Evolutionary conservation across 78 protist genomes (phyloP).

Genomic region (Dictyostelium brefeldianum): DNA sequence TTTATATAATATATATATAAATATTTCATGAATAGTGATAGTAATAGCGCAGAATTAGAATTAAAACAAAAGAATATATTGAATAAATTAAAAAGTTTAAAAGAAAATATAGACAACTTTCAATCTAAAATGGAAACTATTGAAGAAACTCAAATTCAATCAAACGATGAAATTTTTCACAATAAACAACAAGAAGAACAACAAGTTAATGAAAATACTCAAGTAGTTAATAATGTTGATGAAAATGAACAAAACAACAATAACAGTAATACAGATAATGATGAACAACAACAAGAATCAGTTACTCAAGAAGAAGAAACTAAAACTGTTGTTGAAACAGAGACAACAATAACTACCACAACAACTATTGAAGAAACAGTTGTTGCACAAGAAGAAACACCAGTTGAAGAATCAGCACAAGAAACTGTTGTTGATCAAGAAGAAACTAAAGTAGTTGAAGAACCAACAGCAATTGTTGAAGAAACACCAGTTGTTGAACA

Average conservation of each 20-base stretch:
- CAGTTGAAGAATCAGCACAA: background rate
- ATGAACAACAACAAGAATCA: background rate
- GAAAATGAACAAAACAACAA: background rate
- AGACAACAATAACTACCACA: background rate
- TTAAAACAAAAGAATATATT: slow-evolving; percentile 2
- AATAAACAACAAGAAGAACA: background rate
- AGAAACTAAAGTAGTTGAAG: slow-evolving; percentile 21
- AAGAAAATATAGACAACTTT: background rate
- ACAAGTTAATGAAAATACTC: background rate
- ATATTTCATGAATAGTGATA: background rate
- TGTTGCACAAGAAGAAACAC: background rate
- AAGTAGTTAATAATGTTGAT: background rate
- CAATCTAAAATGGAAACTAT: slow-evolving; percentile 31
- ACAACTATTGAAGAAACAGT: background rate
- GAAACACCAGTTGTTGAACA: slow-evolving; percentile 1
- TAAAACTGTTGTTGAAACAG: too few relatives aligned
- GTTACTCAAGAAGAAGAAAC: background rate
- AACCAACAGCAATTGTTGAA: slow-evolving; percentile 36
- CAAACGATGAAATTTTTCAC: background rate
- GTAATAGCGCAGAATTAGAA: background rate
- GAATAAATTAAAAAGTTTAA: background rate
- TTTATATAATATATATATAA: too few relatives aligned
- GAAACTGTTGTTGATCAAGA: slow-evolving; percentile 33
- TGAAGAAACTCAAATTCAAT: slow-evolving; percentile 24
- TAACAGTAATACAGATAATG: background rate